These are phyloP conservation scores for Carnegiea gigantea DNA, from an alignment of 179 eudicot species.

Conservation along the genomic window DNA sequence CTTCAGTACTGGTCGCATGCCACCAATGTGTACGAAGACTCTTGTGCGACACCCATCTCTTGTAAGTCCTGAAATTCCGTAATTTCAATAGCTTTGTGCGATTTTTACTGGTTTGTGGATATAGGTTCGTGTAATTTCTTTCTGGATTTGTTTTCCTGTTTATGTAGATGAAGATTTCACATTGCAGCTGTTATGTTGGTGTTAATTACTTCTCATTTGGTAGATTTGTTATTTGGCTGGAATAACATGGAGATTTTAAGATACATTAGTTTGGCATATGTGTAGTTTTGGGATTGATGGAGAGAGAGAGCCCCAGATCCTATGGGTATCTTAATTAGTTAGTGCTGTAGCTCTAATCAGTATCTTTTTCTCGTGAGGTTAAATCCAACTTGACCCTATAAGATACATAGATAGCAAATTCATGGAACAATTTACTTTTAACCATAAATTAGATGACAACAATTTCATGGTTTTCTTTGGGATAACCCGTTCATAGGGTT, in stretches of 20 bases:
- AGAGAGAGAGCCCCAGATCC: not conserved
- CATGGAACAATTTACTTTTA: too few species aligned
- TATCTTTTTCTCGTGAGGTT: too few species aligned
- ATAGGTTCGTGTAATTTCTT: not conserved
- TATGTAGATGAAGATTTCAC: not conserved
- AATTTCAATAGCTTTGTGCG: not conserved
- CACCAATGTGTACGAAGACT: slow-evolving; percentile 37
- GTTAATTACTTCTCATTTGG: not conserved
- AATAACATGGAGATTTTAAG: not conserved
- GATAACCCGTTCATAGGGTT: not conserved
- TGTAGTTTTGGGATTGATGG: not conserved
- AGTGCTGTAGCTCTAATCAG: too few species aligned
- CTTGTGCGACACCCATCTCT: slow-evolving; percentile 68
- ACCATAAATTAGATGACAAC: not conserved
- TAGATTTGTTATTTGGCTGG: not conserved
- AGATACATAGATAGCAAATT: too few species aligned
- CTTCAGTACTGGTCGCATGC: slow-evolving; percentile 26
- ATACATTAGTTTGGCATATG: not conserved
- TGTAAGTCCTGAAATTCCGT: slow-evolving; percentile 31
- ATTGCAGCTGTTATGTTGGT: not conserved
- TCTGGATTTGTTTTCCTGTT: not conserved
- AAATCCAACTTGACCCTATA: too few species aligned
- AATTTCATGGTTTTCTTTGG: not conserved
- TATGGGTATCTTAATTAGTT: too few species aligned
- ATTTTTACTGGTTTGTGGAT: not conserved